These are phyloP conservation scores for Gossypium thurberi DNA, from an alignment of 345 rosid genomes.

Conservation along the genomic window DNA sequence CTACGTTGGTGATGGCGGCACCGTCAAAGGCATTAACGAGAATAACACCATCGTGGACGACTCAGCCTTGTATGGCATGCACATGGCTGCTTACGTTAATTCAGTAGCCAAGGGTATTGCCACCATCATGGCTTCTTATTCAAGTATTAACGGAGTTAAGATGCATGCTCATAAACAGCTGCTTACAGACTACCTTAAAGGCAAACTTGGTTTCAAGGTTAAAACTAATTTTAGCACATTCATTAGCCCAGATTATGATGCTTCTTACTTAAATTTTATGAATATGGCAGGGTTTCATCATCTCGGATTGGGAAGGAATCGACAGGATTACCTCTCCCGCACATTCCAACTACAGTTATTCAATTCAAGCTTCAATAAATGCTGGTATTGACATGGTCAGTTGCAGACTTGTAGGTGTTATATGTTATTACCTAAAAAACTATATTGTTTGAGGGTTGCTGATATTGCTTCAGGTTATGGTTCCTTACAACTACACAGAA, in stretches of 20 bases:
- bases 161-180: conserved; percentile 32
- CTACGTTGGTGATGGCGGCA: conserved; percentile 36
- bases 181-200: conserved; percentile 30
- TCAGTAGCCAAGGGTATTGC: conserved; percentile 23
- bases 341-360: conserved; percentile 32
- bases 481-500: conserved; percentile 38
- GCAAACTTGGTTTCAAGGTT: conserved; percentile 28
- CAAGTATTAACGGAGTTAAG: conserved; percentile 38
- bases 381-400: conserved; percentile 44
- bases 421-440: neutral
- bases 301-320: conserved; percentile 37
- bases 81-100: conserved; percentile 32
- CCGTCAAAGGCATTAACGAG: conserved; percentile 27
- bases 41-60: conserved; percentile 23
- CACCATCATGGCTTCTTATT: conserved; percentile 39
- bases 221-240: neutral
- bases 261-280: neutral
- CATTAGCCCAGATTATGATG: neutral
- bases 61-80: conserved; percentile 16
- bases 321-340: conserved; percentile 35
- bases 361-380: conserved; percentile 22
- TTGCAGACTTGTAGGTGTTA: neutral
- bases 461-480: neutral
- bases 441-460: neutral
- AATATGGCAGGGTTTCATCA: conserved; percentile 30